A percentile compares a stretch with the other conserved stretches of the same genome.
These are phyloP conservation scores for Deakozyma indianensis DNA, from an alignment of 805 yeast species.

Conservation along the genomic window DNA sequence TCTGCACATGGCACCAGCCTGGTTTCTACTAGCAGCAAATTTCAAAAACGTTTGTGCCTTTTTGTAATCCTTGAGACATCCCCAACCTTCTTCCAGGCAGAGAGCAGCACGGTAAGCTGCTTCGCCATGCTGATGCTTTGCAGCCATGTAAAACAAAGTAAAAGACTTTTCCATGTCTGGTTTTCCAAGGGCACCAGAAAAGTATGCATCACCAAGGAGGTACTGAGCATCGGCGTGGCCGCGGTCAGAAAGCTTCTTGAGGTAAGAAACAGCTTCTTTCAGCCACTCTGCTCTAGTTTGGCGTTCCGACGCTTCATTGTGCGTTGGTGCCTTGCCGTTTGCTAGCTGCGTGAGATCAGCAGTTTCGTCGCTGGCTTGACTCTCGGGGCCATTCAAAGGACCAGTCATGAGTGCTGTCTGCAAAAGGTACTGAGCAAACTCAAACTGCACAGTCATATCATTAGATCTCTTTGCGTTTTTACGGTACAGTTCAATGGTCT, in stretches of 20 bases:
- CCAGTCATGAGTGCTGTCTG: conserved; percentile 51
- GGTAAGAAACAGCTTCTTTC: conserved; percentile 61
- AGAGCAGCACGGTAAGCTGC: conserved; percentile 83
- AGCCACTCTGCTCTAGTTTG: conserved; percentile 36
- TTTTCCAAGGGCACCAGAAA: conserved; percentile 74
- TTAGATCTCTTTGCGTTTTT: conserved; percentile 71
- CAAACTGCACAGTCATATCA: conserved; percentile 77
- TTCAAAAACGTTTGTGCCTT: conserved; percentile 71
- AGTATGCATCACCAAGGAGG: conserved; percentile 75
- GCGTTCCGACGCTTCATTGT: conserved; percentile 20
- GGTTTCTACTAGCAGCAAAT: conserved; percentile 81
- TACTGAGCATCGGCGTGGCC: conserved; percentile 89
- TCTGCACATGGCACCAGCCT: conserved; percentile 94
- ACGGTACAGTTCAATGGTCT: conserved; percentile 77
- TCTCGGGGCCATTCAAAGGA: background rate
- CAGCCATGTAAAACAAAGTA: conserved; percentile 68
- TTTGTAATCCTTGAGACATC: conserved; percentile 77
- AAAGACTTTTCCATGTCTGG: conserved; percentile 68
- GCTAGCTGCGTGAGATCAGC: background rate
- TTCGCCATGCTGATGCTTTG: conserved; percentile 86
- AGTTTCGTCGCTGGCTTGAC: background rate
- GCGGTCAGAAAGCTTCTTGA: conserved; percentile 58
- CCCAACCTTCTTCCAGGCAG: conserved; percentile 89
- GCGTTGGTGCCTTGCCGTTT: background rate
- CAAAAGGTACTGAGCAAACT: conserved; percentile 80